Base-by-base conservation (phyloP, 2,329 filamentous ascomycete genomes). In the Alternaria rosae region DNA sequence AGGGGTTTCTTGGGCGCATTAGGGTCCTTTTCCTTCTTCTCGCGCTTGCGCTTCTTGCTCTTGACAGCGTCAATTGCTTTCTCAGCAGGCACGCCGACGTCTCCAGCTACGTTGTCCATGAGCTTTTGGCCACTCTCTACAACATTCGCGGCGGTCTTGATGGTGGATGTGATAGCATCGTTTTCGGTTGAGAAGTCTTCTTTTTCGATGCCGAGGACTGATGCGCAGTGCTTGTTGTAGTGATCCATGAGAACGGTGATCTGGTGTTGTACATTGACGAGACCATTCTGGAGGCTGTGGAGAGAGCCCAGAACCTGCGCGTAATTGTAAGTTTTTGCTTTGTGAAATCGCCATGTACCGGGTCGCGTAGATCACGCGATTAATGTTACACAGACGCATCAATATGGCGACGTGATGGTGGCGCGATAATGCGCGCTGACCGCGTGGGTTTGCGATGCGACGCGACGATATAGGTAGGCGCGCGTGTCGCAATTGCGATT, bases 1-100 rank as follows among this genome's bases (percentile, higher is more conserved):
- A 97, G 81, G 9, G 94, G 94, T 53, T 94, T 89, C 87, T 97
- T 98, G 62, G 94, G 94, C 7, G 94, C 94, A 79, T 97, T 97
- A 70, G 94, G 94, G 79, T 98, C 94, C 68, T 79, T 82, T 50
- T 80, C 78, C 76, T 84, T 85, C 85, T 94, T 94, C 86, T 95
- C 94, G 80, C 92, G 90, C 86, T 95, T 93, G 86, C 93, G 93
- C 86, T 93, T 76, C 81, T 83, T 66, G 65, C 70, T 69, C 69
- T 75, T 76, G 60, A 57, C 45, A 26, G 38, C 65, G 10, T 71
- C 71, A 21, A 56, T 61, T 11, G 60, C 35, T 7, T 61, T 61
- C 23, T 61, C 59, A 32, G 26, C 57, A 5, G 68, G 64, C 21
- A 62, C 66, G 35, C 35, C 35, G 9, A 74, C 48, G 52, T 63